phyloP scores from a whole-genome alignment of 208 protist genomes.

The Leptomonas seymouri region DNA sequence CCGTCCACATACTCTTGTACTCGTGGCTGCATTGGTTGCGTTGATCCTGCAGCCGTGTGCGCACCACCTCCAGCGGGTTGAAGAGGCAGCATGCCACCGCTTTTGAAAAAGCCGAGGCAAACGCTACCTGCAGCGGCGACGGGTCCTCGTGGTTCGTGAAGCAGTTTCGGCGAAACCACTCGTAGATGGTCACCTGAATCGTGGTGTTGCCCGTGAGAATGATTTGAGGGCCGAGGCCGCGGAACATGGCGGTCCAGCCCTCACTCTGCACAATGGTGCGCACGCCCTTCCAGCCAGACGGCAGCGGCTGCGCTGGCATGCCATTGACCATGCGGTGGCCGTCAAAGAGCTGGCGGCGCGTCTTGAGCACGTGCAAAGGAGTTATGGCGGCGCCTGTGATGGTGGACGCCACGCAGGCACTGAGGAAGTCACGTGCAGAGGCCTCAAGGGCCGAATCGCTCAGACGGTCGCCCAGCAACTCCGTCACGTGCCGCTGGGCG shows the following conservation, averaged over 20 bases:
- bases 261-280: slow-evolving; percentile 52
- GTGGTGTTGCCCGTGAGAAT: slow-evolving; percentile 77
- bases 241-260: slow-evolving; percentile 69
- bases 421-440: slow-evolving; percentile 54
- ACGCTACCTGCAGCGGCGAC: slow-evolving; percentile 55
- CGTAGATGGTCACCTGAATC: slow-evolving; percentile 85
- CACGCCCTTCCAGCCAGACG: slow-evolving; percentile 24
- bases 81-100: slow-evolving; percentile 66
- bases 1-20: slow-evolving; percentile 64
- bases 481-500: slow-evolving; percentile 49
- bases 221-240: slow-evolving; percentile 76
- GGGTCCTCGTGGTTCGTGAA: slow-evolving; percentile 70
- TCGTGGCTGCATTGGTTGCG: slow-evolving; percentile 46
- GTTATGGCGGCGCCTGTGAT: slow-evolving; percentile 72
- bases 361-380: slow-evolving; percentile 81
- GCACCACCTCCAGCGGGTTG: slow-evolving; percentile 87
- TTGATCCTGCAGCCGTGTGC: slow-evolving; percentile 79
- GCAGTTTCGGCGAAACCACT: slow-evolving; percentile 66
- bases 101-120: slow-evolving; percentile 74
- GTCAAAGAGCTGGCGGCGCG: slow-evolving; percentile 73
- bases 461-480: slow-evolving; percentile 22
- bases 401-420: slow-evolving; percentile 65
- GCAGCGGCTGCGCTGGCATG: slow-evolving; percentile 15
- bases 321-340: slow-evolving; percentile 26
- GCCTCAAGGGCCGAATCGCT: slow-evolving; percentile 11